Evolutionary conservation across 768 basidiomycete genomes (phyloP), one percentile per base, ranked within the genome.

Genomic region (Mycena indigotica): DNA sequence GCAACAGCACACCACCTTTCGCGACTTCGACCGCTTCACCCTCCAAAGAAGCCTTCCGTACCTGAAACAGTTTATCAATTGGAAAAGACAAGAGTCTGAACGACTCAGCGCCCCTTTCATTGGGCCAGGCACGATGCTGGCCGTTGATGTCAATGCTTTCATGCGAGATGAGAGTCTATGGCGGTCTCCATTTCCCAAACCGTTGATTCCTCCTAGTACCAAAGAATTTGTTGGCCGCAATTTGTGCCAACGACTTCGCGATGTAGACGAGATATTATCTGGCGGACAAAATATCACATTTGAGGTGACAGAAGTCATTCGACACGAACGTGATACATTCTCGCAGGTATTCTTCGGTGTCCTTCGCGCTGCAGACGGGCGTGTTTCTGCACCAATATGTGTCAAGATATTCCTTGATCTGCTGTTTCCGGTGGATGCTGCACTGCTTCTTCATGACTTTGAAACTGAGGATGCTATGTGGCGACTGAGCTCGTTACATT

Each of bases 271-370:
- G 13, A 24, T 48, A 26, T 26, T 48, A 8, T 23, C 46, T 21
- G 12, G 24, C 8, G 46, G 28, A 13, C 24, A 26, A 6, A 5
- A 12, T 24, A 6, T 25, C 13, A 48, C 40, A 15, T 54, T 54
- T 29, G 12, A 25, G 39, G 39, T 54, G 10, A 54, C 53, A 5
- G 6, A 44, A 17, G 32, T 44, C 19, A 40, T 54, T 6, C 53
- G 53, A 16, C 30, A 28, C 23, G 8, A 29, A 10, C 39, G 12
- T 19, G 25, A 54, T 17, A n/a, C 30, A 12, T 54, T 39, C 23
- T 54, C 38, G 15, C 53, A 54, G 25, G 53, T 54, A 10, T 54
- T 54, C 53, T 54, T 54, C 40, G 53, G 53, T 6, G 17, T 13
- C 6, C 15, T 54, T 16, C 10, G 38, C 19, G 39, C 30, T 44